Conservation (phyloP, 2,329 filamentous ascomycete genomes). For the Aspergillus pseudoglaucus region DNA sequence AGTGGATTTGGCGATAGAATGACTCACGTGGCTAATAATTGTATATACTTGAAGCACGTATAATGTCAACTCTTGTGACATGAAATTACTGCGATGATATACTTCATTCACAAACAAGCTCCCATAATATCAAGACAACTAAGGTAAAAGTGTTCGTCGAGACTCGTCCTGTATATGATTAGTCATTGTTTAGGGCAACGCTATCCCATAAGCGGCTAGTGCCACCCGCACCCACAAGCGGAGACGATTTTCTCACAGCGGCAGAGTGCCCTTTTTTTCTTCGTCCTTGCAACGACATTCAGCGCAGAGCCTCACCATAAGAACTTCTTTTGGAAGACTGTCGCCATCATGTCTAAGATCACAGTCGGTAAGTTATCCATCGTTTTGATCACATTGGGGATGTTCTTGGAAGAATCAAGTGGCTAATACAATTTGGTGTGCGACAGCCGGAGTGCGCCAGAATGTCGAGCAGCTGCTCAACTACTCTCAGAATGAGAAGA, state of each 20-base stretch:
- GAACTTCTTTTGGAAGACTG: slow-evolving; percentile 83
- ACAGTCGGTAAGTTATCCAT: slow-evolving; percentile 45
- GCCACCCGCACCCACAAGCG: slow-evolving; percentile 31
- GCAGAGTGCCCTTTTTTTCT: slow-evolving; percentile 18
- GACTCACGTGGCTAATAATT: not conserved
- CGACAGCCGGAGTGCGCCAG: slow-evolving; percentile 78
- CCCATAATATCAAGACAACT: no score
- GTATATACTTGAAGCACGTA: no score
- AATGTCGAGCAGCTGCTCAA: slow-evolving; percentile 91
- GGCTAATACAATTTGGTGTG: slow-evolving; percentile 7
- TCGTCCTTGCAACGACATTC: slow-evolving; percentile 25
- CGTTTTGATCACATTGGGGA: not conserved
- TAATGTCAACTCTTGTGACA: no score
- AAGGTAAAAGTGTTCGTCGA: not conserved
- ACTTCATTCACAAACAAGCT: no score
- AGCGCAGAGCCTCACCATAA: slow-evolving; percentile 65
- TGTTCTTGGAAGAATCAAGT: not conserved
- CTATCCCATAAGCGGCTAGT: slow-evolving; percentile 21
- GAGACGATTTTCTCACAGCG: slow-evolving; percentile 28
- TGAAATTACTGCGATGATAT: no score
- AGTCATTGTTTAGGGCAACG: slow-evolving; percentile 16
- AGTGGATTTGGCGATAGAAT: not conserved
- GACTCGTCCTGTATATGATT: not conserved
- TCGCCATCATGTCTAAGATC: slow-evolving; percentile 54
- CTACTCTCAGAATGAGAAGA: slow-evolving; percentile 93